These are phyloP conservation scores for Senna tora DNA, from an alignment of 306 rosid genomes.

Conservation along the genomic window DNA sequence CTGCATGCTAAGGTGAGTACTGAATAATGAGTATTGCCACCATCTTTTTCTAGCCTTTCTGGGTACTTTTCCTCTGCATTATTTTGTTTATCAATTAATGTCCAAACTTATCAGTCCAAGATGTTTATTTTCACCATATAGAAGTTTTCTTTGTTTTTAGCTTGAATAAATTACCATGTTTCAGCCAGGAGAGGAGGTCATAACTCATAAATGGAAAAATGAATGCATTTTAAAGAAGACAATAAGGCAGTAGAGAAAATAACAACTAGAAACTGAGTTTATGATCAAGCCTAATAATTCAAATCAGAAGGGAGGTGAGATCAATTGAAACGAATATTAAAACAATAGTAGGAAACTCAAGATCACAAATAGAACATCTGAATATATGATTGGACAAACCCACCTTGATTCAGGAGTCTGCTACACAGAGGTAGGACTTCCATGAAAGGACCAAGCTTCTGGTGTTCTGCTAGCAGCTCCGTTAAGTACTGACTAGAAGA, in stretches of 20 bases:
- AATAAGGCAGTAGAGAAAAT: background rate
- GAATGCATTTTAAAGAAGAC: slow-evolving; percentile 12
- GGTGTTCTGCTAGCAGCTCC: slow-evolving; percentile 57
- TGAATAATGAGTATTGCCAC: no score
- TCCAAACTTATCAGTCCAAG: slow-evolving; percentile 7
- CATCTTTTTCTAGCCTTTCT: no score
- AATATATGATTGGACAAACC: slow-evolving; percentile 15
- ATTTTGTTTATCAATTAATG: background rate
- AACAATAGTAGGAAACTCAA: slow-evolving; percentile 7
- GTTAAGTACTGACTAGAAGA: slow-evolving; percentile 58
- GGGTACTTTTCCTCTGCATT: background rate
- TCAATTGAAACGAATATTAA: slow-evolving; percentile 1
- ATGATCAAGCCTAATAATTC: slow-evolving; percentile 19
- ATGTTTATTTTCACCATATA: slow-evolving; percentile 27
- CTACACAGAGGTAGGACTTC: slow-evolving; percentile 62
- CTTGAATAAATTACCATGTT: background rate
- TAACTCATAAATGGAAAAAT: background rate
- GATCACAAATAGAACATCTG: slow-evolving; percentile 1
- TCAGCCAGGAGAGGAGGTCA: slow-evolving; percentile 5
- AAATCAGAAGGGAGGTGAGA: slow-evolving; percentile 28
- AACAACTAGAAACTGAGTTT: slow-evolving; percentile 11
- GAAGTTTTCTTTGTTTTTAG: slow-evolving; percentile 6
- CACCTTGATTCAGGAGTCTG: slow-evolving; percentile 63
- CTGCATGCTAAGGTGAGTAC: no score
- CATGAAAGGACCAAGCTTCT: slow-evolving; percentile 60